These are phyloP conservation scores for Artemisia annua DNA, from an alignment of 129 eudicot species.

Conservation along the genomic window DNA sequence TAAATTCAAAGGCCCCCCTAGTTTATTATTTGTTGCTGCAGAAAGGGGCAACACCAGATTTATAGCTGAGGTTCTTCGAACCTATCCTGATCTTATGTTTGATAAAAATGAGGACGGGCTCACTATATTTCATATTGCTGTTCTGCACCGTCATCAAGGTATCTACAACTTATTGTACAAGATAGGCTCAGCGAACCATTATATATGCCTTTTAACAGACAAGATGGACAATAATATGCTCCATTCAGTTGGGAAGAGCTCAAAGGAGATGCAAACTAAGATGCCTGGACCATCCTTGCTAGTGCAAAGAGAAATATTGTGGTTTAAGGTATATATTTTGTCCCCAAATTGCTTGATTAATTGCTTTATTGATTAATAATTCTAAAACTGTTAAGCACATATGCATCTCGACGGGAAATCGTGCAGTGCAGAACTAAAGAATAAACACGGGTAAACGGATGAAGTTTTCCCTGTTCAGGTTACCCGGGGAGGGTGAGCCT, in stretches of 20 bases:
- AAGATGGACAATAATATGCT: slow-evolving; percentile 10
- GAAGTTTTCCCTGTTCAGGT: too few relatives aligned
- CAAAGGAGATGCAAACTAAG: slow-evolving; percentile 25
- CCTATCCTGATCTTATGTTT: slow-evolving; percentile 33
- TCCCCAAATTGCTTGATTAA: background rate
- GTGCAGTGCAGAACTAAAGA: background rate
- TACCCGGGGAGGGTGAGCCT: too few relatives aligned
- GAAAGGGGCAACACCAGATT: slow-evolving; percentile 26
- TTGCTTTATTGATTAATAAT: background rate
- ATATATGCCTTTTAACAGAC: slow-evolving; percentile 10
- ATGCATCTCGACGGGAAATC: too few relatives aligned
- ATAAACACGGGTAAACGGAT: too few relatives aligned
- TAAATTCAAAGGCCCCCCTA: background rate
- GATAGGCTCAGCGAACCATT: slow-evolving; percentile 10
- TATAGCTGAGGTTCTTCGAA: slow-evolving; percentile 10
- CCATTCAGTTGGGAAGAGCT: slow-evolving; percentile 39
- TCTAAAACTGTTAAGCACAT: background rate
- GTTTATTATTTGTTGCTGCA: slow-evolving; percentile 29
- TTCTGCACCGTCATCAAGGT: slow-evolving; percentile 27
- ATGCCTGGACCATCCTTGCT: slow-evolving; percentile 32
- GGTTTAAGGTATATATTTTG: slow-evolving; percentile 39
- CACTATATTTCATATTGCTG: slow-evolving; percentile 37
- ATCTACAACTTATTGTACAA: slow-evolving; percentile 32
- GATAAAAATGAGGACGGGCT: slow-evolving; percentile 3
- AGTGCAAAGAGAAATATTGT: slow-evolving; percentile 39